Evolutionary conservation across 352 stramenopile genomes (phyloP).

Genomic region (Phytopythium montanum): DNA sequence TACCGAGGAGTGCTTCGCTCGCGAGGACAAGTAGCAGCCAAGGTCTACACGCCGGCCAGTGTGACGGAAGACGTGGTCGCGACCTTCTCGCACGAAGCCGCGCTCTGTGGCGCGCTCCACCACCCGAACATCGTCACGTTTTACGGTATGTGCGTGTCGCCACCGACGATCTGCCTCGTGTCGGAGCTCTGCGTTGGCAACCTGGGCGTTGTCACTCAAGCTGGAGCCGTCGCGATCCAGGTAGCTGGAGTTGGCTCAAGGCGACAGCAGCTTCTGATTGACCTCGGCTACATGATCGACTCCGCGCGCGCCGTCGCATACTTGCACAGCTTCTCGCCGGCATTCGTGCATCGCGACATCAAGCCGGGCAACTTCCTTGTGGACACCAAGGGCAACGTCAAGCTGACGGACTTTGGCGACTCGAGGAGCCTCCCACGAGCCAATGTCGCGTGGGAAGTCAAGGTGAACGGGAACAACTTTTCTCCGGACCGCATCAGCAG

Average conservation of each 20-base stretch:
- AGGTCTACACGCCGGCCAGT: slow-evolving; percentile 56
- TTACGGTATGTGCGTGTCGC: slow-evolving; percentile 53
- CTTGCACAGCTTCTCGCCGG: slow-evolving; percentile 51
- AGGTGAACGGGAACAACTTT: slow-evolving; percentile 7
- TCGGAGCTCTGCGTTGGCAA: slow-evolving; percentile 50
- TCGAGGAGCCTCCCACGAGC: slow-evolving; percentile 35
- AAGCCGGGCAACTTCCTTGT: slow-evolving; percentile 58
- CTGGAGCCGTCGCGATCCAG: slow-evolving; percentile 10
- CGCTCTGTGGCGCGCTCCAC: slow-evolving; percentile 38
- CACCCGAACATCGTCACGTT: slow-evolving; percentile 64
- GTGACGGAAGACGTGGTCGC: slow-evolving; percentile 50
- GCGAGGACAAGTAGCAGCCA: slow-evolving; percentile 43
- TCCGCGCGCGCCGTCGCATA: slow-evolving; percentile 50
- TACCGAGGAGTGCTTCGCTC: slow-evolving; percentile 41
- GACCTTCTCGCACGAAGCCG: slow-evolving; percentile 50
- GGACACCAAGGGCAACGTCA: slow-evolving; percentile 34
- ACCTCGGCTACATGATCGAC: slow-evolving; percentile 61
- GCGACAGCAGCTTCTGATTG: slow-evolving; percentile 47
- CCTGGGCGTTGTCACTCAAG: slow-evolving; percentile 37
- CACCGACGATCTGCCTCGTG: slow-evolving; percentile 56
- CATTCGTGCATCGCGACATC: slow-evolving; percentile 56
- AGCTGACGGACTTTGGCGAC: slow-evolving; percentile 52
- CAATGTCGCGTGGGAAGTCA: slow-evolving; percentile 36
- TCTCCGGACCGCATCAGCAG: not conserved
- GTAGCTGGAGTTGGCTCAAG: slow-evolving; percentile 9